Base-by-base conservation (phyloP, 139 green algal genomes). In the Pleodorina starrii region DNA sequence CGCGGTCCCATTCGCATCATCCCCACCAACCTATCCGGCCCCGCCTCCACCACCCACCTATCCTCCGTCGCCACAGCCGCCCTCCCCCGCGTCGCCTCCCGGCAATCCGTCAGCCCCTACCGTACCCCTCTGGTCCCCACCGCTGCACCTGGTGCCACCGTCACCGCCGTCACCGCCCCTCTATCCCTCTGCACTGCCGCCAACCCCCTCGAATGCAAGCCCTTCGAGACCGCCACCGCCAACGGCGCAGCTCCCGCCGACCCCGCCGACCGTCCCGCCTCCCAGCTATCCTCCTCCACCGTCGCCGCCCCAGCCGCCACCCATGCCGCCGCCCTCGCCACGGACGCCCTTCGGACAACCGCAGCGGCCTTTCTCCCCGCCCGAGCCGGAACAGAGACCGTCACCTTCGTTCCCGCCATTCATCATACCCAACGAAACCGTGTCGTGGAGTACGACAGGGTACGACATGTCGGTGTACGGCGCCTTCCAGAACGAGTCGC, bases 381-480 rank as follows among this genome's bases (percentile, higher is more conserved):
- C 50, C 50, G 50, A 25, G 50, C 60, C 19, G 6, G n/a, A 11
- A 25, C n/a, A 76, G 25, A 14, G 10, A 76, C 68, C n/a, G 10
- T 14, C 68, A 76, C n/a, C 32, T n/a, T 7, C 68, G 9, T 43
- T 44, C 23, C 21, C 54, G 40, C 78, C 78, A 0, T 21, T 16
- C 6, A 23, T 3, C 2, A 40, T 85, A 9, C 78, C 78, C 9
- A 38, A 63, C 36, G 38, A 14, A 27, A 25, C 43, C 51, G 54
- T 85, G 23, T 16, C 36, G 14, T 85, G 36, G 54, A 23, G 10
- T 0, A 19, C 35, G 4, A 85, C 54, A 0, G 78, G 78, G 2
- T 85, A 85, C 7, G 78, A 85, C 78, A 73, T 73, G 51, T 85
- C 78, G 27, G 54, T 73, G 36, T 85, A 85, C 54, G 54, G 43